A percentile compares a stretch with the other conserved stretches of the same genome.
These are phyloP conservation scores for Talaromyces verruculosus DNA, from an alignment of 2,329 filamentous ascomycete species.

Conservation along the genomic window DNA sequence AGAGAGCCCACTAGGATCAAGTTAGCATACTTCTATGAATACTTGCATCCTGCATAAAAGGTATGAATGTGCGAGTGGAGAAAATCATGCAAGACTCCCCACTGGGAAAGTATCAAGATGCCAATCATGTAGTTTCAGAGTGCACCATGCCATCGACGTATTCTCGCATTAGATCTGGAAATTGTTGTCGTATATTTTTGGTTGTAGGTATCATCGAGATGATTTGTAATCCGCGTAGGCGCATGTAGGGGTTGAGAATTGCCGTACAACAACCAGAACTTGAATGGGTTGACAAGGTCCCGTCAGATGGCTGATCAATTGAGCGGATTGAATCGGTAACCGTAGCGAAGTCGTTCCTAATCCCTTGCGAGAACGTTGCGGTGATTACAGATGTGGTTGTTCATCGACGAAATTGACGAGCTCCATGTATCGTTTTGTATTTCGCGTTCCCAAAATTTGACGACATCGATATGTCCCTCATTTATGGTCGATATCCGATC, in stretches of 20 bases:
- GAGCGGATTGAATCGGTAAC: no score
- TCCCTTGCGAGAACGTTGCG: neutral
- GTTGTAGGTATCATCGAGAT: neutral
- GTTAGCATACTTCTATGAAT: slow-evolving; percentile 6
- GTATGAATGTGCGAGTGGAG: neutral
- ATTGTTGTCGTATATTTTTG: neutral
- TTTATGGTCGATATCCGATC: neutral
- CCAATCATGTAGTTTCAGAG: neutral
- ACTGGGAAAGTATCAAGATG: neutral
- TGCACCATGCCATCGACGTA: neutral
- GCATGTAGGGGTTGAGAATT: no score
- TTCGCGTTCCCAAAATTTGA: neutral
- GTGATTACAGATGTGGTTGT: neutral
- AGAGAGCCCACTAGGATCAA: slow-evolving; percentile 14
- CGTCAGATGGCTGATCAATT: no score
- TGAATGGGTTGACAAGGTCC: no score
- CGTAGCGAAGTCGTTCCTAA: neutral
- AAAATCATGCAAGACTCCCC: neutral
- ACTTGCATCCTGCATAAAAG: neutral
- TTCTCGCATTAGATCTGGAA: no score
- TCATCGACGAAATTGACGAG: neutral
- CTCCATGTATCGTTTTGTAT: neutral
- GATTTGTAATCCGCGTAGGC: neutral
- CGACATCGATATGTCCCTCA: neutral
- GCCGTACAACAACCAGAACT: no score